Evolutionary conservation across 345 rosid species (phyloP), one percentile per base, ranked within the genome.

Genomic region (Aurinia saxatilis): DNA sequence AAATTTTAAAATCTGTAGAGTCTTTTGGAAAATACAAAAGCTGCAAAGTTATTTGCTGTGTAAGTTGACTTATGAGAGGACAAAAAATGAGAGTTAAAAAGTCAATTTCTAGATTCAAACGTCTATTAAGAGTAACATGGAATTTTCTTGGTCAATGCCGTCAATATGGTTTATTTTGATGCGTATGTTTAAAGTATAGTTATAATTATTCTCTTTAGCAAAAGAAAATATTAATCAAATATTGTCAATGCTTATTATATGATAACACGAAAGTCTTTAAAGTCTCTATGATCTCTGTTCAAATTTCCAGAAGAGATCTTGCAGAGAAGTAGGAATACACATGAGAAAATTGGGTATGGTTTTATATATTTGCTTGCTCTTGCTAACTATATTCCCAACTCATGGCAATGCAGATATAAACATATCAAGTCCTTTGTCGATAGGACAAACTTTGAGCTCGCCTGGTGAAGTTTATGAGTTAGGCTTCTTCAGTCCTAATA

Each of bases 401-500:
- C 44, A 14, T 60, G 61, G 49, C 0, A 34, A 25, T 36, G 67
- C 63, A 61, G 73, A 34, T 53, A 53, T 70, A 70, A 62, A 17
- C 57, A 37, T 17, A n/a, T 10, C 68, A 46, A 60, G 50, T 21
- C 68, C 63, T 46, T 70, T 71, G 70, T 71, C 54, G n/a, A 34
- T 23, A 11, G 60, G 60, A 48, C 59, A 71, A 49, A 71, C 70
- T 64, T 14, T 71, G 45, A 42, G 46, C 8, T 79, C 82, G 0
- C 50, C 73, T 5, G 19, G 19, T 18, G 65, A 71, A 5, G 33
- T 34, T 8, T 79, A 38, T 36, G 73, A 68, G 57, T 46, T 79
- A n/a, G 82, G 82, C 8, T 77, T 77, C 65, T 73, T 73, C 55
- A 70, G 56, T 47, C 66, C 67, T 12, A 57, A 60, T 25, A 31